Percentiles rank a stretch among this genome's conserved stretches.
phyloP scores from a whole-genome alignment of 2,329 filamentous ascomycete genomes.

The Dactylellina sp. region DNA sequence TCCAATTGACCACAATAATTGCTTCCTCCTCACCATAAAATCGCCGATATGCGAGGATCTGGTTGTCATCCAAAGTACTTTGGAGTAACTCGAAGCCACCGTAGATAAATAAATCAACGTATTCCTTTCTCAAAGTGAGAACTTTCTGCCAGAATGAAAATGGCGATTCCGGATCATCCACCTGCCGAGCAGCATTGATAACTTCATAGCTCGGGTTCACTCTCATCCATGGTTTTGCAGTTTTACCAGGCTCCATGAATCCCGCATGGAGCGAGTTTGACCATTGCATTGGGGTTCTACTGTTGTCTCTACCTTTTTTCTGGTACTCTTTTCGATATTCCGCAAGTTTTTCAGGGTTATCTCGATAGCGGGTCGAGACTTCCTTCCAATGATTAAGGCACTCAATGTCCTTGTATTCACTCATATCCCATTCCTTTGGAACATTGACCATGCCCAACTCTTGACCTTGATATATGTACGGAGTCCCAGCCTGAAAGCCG shows the following conservation, averaged over 20 bases:
- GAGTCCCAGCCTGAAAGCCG: slow-evolving; percentile 71
- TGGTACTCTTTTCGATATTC: slow-evolving; percentile 59
- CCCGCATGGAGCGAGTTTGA: slow-evolving; percentile 71
- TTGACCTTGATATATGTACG: slow-evolving; percentile 77
- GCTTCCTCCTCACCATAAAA: slow-evolving; percentile 60
- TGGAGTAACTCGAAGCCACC: slow-evolving; percentile 72
- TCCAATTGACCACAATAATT: slow-evolving; percentile 61
- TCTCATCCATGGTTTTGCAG: slow-evolving; percentile 75
- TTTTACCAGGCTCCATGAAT: slow-evolving; percentile 69
- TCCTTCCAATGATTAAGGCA: slow-evolving; percentile 69
- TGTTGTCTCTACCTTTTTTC: slow-evolving; percentile 70
- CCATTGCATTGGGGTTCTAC: slow-evolving; percentile 79
- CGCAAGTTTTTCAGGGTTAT: slow-evolving; percentile 18
- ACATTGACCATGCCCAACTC: slow-evolving; percentile 76
- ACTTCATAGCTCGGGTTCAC: slow-evolving; percentile 72
- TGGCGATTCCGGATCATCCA: slow-evolving; percentile 67
- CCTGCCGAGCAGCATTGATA: slow-evolving; percentile 74
- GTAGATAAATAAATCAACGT: slow-evolving; percentile 75
- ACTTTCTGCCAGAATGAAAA: slow-evolving; percentile 73
- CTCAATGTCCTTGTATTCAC: slow-evolving; percentile 77
- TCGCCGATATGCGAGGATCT: slow-evolving; percentile 71
- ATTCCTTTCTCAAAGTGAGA: slow-evolving; percentile 71
- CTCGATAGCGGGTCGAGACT: slow-evolving; percentile 14
- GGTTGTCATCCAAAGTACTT: slow-evolving; percentile 66
- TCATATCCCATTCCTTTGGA: slow-evolving; percentile 69